Conservation (phyloP, 2,329 filamentous ascomycete species). For the Penicillium sp. region DNA sequence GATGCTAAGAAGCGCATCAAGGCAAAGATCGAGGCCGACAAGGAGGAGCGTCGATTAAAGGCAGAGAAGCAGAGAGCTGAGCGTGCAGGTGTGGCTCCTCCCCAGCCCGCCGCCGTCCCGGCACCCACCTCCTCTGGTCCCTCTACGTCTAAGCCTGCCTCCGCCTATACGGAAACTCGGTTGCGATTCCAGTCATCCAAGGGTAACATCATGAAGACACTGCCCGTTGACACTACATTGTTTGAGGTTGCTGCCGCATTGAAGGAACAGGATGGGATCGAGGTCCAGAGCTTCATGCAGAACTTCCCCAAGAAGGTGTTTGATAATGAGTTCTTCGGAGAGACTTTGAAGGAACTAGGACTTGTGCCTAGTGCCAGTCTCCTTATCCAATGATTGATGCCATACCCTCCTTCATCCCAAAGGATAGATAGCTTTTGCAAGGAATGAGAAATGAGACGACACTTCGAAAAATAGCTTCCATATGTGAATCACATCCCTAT, state of each 20-base stretch:
- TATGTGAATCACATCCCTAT: neutral
- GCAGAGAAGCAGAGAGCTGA: slow-evolving; percentile 81
- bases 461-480: neutral
- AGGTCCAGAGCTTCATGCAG: slow-evolving; percentile 74
- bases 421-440: slow-evolving; percentile 4
- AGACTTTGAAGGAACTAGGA: slow-evolving; percentile 89
- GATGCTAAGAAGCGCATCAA: slow-evolving; percentile 86
- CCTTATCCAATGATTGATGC: slow-evolving; percentile 56
- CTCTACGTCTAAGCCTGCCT: slow-evolving; percentile 59
- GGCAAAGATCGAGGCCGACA: slow-evolving; percentile 92
- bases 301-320: slow-evolving; percentile 87
- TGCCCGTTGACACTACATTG: slow-evolving; percentile 83
- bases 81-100: slow-evolving; percentile 67
- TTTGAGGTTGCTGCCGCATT: slow-evolving; percentile 85
- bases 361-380: slow-evolving; percentile 87
- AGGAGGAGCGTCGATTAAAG: slow-evolving; percentile 80
- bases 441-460: slow-evolving; percentile 12
- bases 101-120: slow-evolving; percentile 46
- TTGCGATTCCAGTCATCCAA: slow-evolving; percentile 73
- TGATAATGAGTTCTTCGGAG: slow-evolving; percentile 71
- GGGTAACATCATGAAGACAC: slow-evolving; percentile 80
- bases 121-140: slow-evolving; percentile 48
- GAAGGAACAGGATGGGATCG: slow-evolving; percentile 64
- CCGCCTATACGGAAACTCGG: slow-evolving; percentile 74
- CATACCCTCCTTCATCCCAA: neutral